A percentile compares a stretch with the other conserved stretches of the same genome.
These are phyloP conservation scores for Vanderwaltozyma yarrowii DNA, from an alignment of 805 yeast genomes.

Conservation along the genomic window DNA sequence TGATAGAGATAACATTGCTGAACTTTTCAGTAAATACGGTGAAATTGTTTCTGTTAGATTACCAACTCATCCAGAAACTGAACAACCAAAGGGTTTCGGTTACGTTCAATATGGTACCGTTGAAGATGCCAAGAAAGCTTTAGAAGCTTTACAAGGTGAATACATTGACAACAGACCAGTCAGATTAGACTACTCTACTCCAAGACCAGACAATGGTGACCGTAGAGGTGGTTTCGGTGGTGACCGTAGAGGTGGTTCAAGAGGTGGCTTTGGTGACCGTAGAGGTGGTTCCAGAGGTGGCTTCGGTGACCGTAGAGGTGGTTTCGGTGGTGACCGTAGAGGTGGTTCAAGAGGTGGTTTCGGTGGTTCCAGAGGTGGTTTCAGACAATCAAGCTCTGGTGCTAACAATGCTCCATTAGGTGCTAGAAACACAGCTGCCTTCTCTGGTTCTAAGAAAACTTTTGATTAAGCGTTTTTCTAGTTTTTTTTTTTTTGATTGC, in stretches of 20 bases:
- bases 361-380: conserved; percentile 32
- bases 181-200: conserved; percentile 90
- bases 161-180: conserved; percentile 85
- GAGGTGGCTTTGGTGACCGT: conserved; percentile 32
- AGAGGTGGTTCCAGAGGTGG: conserved; percentile 29
- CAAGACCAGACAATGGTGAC: conserved; percentile 52
- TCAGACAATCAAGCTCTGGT: conserved; percentile 39
- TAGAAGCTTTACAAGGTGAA: conserved; percentile 80
- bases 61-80: conserved; percentile 98
- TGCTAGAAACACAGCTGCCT: conserved; percentile 40
- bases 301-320: conserved; percentile 23
- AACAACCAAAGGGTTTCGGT: conserved; percentile 98
- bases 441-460: conserved; percentile 78
- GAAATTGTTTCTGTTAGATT: conserved; percentile 80
- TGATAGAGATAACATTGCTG: conserved; percentile 67
- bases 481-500: too few species aligned
- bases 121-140: conserved; percentile 86
- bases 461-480: conserved; percentile 69
- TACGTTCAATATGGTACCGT: conserved; percentile 83
- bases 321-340: conserved; percentile 36
- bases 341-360: conserved; percentile 30
- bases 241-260: conserved; percentile 18
- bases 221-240: conserved; percentile 36
- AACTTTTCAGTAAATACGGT: conserved; percentile 68
- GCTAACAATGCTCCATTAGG: conserved; percentile 55